Evolutionary conservation across 202 grass and related monocot genomes (phyloP), one percentile per base, ranked within the genome.

Genomic region (Hordeum pubiflorum): DNA sequence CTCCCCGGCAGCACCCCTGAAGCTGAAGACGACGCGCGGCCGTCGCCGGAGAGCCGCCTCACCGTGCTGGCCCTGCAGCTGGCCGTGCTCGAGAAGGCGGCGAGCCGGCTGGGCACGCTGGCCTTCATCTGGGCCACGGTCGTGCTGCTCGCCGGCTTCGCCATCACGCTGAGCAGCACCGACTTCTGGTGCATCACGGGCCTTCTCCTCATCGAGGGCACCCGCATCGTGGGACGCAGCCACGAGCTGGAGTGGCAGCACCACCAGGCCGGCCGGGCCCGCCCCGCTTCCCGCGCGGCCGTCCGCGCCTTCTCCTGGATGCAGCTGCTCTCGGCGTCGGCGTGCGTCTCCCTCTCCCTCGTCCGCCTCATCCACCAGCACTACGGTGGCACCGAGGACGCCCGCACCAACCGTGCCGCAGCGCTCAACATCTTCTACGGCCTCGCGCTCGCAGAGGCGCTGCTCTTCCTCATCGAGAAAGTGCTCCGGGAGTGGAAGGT

Each of bases 191-290:
- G 77, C 41, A 48, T 94, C 86, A 94, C 89, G 20, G 24, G 40
- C 4, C 78, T 91, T 4, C 86, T 94, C 8, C 60, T 91, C 7
- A 75, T 87, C 15, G 91, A 94, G 70, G 91, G 88, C 12, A 65
- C 78, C 33, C 80, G 86, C 52, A 89, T 89, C 74, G 74, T 89
- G 41, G 83, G 91, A 73, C 81, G 86, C 38, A 91, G 93, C 75
- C 79, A 85, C 70, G 90, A 93, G 78, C 83, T 97, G 48, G 86
- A 93, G 88, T 93, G 88, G 90, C 93, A 97, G 79, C 90, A 91
- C 68, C 23, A 76, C 80, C 80, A 81, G 58, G 83, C 87, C 44
- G 15, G 84, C 55, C 55, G 55, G 3, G 40, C 36, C 71, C 12
- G 55, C 8, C 77, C 76, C 57, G 44, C 76, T 7, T 68, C 76